Percentiles rank a stretch among this genome's conserved stretches.
These are phyloP conservation scores for Pisolithus albus DNA, from an alignment of 768 basidiomycete genomes.

Conservation along the genomic window DNA sequence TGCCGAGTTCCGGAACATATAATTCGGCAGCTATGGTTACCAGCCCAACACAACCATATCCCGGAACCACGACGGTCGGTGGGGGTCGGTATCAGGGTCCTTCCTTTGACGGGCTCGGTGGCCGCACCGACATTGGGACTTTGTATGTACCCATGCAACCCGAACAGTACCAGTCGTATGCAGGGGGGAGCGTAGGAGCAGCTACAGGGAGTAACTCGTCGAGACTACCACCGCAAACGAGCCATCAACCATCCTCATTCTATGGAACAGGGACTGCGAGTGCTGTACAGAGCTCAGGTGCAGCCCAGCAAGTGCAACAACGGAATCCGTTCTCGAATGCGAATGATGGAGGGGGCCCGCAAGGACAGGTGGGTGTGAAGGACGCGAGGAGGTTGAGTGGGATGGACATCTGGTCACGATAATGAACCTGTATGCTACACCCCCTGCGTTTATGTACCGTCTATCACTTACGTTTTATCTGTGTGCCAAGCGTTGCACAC, in stretches of 20 bases:
- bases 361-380: conserved; percentile 41
- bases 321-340: conserved; percentile 39
- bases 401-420: conserved; percentile 75
- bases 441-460: conserved; percentile 4
- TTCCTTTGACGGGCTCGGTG: conserved; percentile 56
- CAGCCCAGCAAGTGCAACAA: conserved; percentile 25
- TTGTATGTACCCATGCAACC: conserved; percentile 81
- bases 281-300: conserved; percentile 32
- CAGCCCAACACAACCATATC: conserved; percentile 71
- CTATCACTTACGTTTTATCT: not conserved
- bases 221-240: conserved; percentile 45
- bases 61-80: conserved; percentile 12
- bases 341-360: conserved; percentile 33
- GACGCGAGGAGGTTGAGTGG: conserved; percentile 55
- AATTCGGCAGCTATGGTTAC: conserved; percentile 39
- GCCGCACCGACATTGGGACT: conserved; percentile 57
- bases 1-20: not conserved
- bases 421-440: conserved; percentile 19
- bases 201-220: conserved; percentile 18
- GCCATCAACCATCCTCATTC: conserved; percentile 49
- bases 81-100: conserved; percentile 50
- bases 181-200: conserved; percentile 25
- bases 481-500: not conserved
- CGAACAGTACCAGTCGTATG: conserved; percentile 63
- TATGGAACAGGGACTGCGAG: conserved; percentile 59